Evolutionary conservation across 768 basidiomycete species (phyloP), one percentile per base, ranked within the genome.

Genomic region (Cyclocybe cylindracea): DNA sequence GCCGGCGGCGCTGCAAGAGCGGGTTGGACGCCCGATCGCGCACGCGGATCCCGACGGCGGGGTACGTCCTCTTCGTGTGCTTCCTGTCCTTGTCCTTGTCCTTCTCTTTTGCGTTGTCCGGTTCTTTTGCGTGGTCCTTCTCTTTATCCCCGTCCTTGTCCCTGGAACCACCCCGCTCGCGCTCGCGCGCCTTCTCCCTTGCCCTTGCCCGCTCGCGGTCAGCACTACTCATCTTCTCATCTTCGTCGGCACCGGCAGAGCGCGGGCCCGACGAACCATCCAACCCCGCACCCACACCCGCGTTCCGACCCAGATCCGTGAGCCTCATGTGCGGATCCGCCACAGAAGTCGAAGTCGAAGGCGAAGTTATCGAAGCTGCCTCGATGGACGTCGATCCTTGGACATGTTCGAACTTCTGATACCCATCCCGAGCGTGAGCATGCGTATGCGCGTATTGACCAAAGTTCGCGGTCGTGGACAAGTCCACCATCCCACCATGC

Each of bases 41-140:
- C 8, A 77, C 66, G 13, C 82, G 80, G 40, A 80, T 69, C 35
- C 80, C 79, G 8, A 77, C 63, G 18, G 73, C 51, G 11, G 80
- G 79, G 42, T 78, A 75, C 10, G 58, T 56, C 44, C 61, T 60
- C 2, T 78, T 78, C 46, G 65, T 54, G 35, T 73, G 67, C 49
- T 75, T 78, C 45, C 72, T 74, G 53, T 74, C 76, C 46, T 61
- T 62, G 41, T 63, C 66, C 45, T 51, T 52, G 41, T 50, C 59
- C 55, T 50, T 58, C 43, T 61, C 63, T 18, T 45, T n/a, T n/a
- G n/a, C n/a, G n/a, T n/a, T n/a, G n/a, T n/a, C n/a, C n/a, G n/a
- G n/a, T n/a, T n/a, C n/a, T n/a, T n/a, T n/a, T n/a, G n/a, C n/a
- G n/a, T n/a, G n/a, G n/a, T n/a, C n/a, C n/a, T n/a, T n/a, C n/a